A percentile compares a stretch with the other conserved stretches of the same genome.
phyloP scores from a whole-genome alignment of 2,329 filamentous ascomycete species.

The Bipolaris victoriae region DNA sequence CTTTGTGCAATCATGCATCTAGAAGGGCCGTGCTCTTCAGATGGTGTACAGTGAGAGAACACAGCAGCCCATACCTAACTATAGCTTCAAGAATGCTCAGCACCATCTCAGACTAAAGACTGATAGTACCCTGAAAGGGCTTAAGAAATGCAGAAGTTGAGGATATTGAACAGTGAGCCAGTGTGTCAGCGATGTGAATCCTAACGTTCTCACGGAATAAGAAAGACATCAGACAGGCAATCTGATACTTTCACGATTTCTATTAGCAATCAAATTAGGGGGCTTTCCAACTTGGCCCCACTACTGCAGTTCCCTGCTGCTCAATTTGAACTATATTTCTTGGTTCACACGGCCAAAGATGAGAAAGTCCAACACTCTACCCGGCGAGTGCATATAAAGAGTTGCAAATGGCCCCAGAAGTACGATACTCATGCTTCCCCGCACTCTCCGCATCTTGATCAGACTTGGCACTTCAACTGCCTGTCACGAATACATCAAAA shows the following conservation, averaged over 20 bases:
- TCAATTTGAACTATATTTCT: not conserved
- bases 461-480: not conserved
- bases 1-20: not conserved
- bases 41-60: not conserved
- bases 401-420: not conserved
- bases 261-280: not conserved
- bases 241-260: not conserved
- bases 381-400: conserved; percentile 19
- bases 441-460: conserved; percentile 8
- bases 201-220: not conserved
- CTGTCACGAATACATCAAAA: not conserved
- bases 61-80: not conserved
- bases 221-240: not conserved
- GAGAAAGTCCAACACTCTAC: not conserved
- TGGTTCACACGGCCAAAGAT: not conserved
- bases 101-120: not conserved
- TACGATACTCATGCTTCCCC: conserved; percentile 14
- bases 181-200: not conserved
- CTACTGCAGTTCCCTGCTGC: not conserved
- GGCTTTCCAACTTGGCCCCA: not conserved
- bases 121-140: not conserved
- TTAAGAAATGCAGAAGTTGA: not conserved
- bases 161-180: not conserved
- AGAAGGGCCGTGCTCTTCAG: not conserved
- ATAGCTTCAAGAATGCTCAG: not conserved